phyloP scores from a whole-genome alignment of 192 early-diverging fungal species.

The Umbelopsis ramanniana region DNA sequence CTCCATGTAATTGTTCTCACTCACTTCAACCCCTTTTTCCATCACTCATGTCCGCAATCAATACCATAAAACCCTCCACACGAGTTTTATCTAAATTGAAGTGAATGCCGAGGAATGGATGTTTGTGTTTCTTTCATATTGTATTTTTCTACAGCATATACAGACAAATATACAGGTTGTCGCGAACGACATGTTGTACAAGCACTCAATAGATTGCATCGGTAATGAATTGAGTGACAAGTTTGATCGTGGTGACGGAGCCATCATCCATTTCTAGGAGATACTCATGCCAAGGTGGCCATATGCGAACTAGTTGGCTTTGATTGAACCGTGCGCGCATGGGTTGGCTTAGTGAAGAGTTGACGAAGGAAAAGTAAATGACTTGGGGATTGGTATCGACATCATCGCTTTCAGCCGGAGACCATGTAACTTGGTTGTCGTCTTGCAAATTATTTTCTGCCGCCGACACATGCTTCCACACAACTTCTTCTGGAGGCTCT shows the following conservation, averaged over 20 bases:
- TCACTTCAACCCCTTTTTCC: not conserved
- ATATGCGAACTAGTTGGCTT: not conserved
- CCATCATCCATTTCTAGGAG: conserved; percentile 1
- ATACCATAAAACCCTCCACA: not conserved
- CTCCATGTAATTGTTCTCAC: not conserved
- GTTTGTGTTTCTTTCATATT: not conserved
- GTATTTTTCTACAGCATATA: conserved; percentile 11
- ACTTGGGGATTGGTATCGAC: not conserved
- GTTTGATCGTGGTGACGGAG: conserved; percentile 5
- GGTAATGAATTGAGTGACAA: conserved; percentile 12
- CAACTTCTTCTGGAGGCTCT: conserved; percentile 1
- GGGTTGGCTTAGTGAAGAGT: not conserved
- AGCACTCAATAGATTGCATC: conserved; percentile 15
- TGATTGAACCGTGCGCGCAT: conserved; percentile 6
- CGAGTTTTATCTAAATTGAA: conserved; percentile 2
- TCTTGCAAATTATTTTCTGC: not conserved
- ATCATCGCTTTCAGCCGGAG: not conserved
- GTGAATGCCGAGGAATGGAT: not conserved
- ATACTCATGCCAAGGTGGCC: conserved; percentile 16
- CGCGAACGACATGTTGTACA: no score
- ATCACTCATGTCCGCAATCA: conserved; percentile 12
- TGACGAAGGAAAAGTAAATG: not conserved
- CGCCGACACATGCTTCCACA: conserved; percentile 3
- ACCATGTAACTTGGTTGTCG: not conserved
- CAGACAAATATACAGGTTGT: conserved; percentile 11